Percentiles rank a stretch among this genome's conserved stretches.
phyloP scores from a whole-genome alignment of 805 yeast genomes.

The Suhomyces tanzawaensis region DNA sequence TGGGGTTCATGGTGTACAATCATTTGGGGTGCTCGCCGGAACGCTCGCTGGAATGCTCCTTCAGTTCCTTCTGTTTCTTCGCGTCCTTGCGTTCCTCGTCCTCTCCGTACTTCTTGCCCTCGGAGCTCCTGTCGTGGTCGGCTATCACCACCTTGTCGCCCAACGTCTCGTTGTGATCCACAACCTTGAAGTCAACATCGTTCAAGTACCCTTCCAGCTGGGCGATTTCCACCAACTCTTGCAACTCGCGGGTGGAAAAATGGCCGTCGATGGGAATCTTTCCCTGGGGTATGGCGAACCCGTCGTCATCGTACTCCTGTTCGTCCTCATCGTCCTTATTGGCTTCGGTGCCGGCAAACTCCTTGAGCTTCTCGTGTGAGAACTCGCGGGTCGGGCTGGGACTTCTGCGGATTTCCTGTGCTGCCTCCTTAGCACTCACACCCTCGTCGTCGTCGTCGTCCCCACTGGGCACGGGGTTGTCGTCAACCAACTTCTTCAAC shows the following conservation, averaged over 20 bases:
- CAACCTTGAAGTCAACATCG: conserved; percentile 25
- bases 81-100: not conserved
- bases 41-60: too few relatives aligned
- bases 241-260: conserved; percentile 33
- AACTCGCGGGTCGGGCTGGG: not conserved
- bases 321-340: conserved; percentile 3
- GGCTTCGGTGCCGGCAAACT: conserved; percentile 2
- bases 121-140: conserved; percentile 11
- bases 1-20: too few relatives aligned
- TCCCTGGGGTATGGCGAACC: conserved; percentile 36
- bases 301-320: conserved; percentile 28
- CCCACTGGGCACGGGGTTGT: conserved; percentile 11
- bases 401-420: not conserved
- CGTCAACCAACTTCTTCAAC: conserved; percentile 23
- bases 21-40: too few relatives aligned
- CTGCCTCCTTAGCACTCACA: not conserved
- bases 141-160: conserved; percentile 32
- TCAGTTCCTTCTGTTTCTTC: too few relatives aligned
- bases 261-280: conserved; percentile 42
- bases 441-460: conserved; percentile 8
- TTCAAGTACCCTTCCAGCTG: conserved; percentile 29
- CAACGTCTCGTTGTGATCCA: conserved; percentile 17
- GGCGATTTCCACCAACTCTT: conserved; percentile 29
- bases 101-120: conserved; percentile 1
- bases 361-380: conserved; percentile 4